These are phyloP conservation scores for Kwoniella heveanensis DNA, from an alignment of 768 basidiomycete species.

Conservation along the genomic window DNA sequence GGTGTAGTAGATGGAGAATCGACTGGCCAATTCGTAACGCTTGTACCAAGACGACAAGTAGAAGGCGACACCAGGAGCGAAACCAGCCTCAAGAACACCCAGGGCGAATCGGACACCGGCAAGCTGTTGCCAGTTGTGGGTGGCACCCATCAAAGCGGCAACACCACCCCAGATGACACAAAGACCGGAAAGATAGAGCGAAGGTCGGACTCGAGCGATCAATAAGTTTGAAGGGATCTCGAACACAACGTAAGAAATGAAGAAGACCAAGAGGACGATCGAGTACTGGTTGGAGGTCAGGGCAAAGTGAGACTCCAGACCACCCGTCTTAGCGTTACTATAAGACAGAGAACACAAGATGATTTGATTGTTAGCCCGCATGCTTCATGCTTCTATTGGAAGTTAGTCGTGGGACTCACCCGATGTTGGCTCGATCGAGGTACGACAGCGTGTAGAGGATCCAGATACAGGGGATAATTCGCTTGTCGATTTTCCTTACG, in stretches of 20 bases:
- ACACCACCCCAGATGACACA: conserved; percentile 54
- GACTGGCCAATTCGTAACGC: conserved; percentile 50
- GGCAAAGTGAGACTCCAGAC: conserved; percentile 49
- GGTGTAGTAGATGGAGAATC: conserved; percentile 55
- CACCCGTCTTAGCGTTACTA: conserved; percentile 54
- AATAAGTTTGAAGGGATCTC: conserved; percentile 52
- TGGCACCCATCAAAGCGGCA: conserved; percentile 51
- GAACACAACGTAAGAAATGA: conserved; percentile 44
- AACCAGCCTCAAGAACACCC: conserved; percentile 46
- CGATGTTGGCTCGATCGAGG: conserved; percentile 53
- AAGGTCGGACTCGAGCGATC: conserved; percentile 49
- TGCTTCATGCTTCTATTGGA: too few species aligned
- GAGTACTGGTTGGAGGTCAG: conserved; percentile 54
- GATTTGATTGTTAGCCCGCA: too few species aligned
- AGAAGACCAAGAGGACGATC: conserved; percentile 48
- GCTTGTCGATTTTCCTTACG: conserved; percentile 46
- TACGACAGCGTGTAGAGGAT: conserved; percentile 45
- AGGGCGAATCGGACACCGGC: conserved; percentile 45
- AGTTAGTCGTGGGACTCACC: too few species aligned
- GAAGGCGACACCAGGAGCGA: conserved; percentile 47
- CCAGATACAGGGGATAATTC: conserved; percentile 47
- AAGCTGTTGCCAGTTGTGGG: conserved; percentile 43
- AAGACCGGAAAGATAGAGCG: conserved; percentile 49
- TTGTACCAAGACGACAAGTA: conserved; percentile 47
- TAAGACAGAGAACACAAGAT: background rate